Evolutionary conservation across 108 stramenopile genomes (phyloP), one percentile per base, ranked within the genome.

Genomic region (Discostella stelligeroides): DNA sequence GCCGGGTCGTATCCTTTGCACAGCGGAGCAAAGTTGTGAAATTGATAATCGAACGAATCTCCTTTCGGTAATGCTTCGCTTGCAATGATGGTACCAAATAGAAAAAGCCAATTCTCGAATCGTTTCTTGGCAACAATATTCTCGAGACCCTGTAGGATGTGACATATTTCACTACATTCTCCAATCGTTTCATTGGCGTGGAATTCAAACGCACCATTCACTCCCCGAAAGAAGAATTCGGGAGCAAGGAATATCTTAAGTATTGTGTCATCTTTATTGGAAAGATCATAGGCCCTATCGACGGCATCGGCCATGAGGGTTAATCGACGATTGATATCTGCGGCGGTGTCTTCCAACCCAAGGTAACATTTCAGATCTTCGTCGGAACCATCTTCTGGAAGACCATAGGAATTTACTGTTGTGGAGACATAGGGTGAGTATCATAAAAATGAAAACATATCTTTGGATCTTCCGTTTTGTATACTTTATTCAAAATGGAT

Each of bases 211-310:
- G 86, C 85, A 29, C 89, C 89, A 62, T 84, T 60, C 11, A 58
- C 28, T 10, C 89, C 86, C 2, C 89, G 66, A 42, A 70, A 90
- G 51, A 71, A 90, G 57, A 90, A 90, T 68, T 90, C 89, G n/a
- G 89, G 89, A 11, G 86, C 89, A 30, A 87, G 53, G 66, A 90
- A 90, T 7, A 90, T 75, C 60, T 90, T 90, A 17, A 90, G 71
- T 15, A 69, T 83, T 13, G 38, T 39, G 7, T 58, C 55, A 12
- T 69, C 64, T 7, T 56, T 61, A 63, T 82, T 75, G 45, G 83
- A 67, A 9, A 68, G 51, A 46, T 82, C 56, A 61, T 90, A 86
- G 21, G 89, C 89, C 28, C 30, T 68, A 53, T 87, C 79, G 7
- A 90, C 81, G 23, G 86, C 86, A 66, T 87, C 82, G 12, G 43